phyloP scores from a whole-genome alignment of 129 eudicot species.

The Silybum marianum region DNA sequence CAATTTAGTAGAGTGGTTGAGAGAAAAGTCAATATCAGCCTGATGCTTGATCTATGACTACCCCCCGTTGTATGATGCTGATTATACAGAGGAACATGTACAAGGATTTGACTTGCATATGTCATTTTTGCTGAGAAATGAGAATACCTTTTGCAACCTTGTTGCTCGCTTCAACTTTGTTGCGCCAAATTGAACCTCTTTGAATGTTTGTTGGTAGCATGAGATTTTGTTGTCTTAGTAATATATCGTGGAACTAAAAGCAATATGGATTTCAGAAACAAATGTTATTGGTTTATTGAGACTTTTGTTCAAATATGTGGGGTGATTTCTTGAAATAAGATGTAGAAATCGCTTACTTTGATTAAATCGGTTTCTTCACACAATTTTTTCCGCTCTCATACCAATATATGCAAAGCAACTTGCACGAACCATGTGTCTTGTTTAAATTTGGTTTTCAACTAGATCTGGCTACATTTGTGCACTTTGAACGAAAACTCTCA shows the following conservation, averaged over 20 bases:
- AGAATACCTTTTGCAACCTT: constrained; percentile 28
- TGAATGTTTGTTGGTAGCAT: constrained; percentile 5
- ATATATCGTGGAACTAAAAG: neutral
- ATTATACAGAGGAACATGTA: constrained; percentile 35
- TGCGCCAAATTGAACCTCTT: constrained; percentile 22
- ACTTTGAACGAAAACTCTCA: too few species aligned
- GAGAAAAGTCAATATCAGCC: constrained; percentile 42
- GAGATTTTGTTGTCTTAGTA: constrained; percentile 14
- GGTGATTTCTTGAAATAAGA: constrained; percentile 6
- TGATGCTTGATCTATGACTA: constrained; percentile 11
- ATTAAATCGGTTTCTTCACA: neutral
- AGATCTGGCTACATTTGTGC: too few species aligned
- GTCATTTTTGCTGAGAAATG: constrained; percentile 38
- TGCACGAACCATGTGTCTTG: too few species aligned
- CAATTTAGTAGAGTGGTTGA: constrained; percentile 85
- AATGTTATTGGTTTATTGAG: neutral
- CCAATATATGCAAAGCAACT: too few species aligned
- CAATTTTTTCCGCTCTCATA: too few species aligned
- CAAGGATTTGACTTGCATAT: constrained; percentile 24
- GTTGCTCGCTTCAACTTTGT: constrained; percentile 7
- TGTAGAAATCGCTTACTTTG: constrained; percentile 4
- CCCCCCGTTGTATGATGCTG: constrained; percentile 31
- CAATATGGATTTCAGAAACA: constrained; percentile 8
- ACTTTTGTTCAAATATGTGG: constrained; percentile 10
- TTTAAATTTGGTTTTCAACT: too few species aligned